phyloP scores from a whole-genome alignment of 768 basidiomycete species.

The Rhizopogon roseolus region DNA sequence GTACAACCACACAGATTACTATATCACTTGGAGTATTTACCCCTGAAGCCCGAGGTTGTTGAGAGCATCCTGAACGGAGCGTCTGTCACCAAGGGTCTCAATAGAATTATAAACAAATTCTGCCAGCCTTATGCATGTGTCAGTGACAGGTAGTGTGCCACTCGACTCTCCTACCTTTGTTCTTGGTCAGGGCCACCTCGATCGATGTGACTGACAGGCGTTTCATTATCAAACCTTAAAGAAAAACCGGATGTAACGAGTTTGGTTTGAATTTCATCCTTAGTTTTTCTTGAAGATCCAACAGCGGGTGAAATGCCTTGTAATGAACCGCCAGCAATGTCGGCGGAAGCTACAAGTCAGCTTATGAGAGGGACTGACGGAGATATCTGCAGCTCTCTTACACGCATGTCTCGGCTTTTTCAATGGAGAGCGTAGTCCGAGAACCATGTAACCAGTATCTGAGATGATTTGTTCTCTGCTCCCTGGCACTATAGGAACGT shows the following conservation, averaged over 20 bases:
- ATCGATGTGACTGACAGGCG: conserved; percentile 46
- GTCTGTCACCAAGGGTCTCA: conserved; percentile 49
- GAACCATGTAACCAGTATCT: neutral
- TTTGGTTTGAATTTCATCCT: neutral
- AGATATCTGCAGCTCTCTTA: neutral
- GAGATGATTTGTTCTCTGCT: neutral
- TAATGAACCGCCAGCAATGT: neutral
- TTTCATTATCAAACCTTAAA: conserved; percentile 47
- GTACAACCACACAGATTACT: neutral
- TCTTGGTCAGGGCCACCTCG: conserved; percentile 56
- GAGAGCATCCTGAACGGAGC: conserved; percentile 50
- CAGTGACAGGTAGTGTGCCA: neutral
- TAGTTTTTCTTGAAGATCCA: neutral
- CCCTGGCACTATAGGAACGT: neutral
- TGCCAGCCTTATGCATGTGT: conserved; percentile 38
- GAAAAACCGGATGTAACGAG: conserved; percentile 26
- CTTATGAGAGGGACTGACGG: neutral
- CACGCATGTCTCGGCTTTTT: neutral
- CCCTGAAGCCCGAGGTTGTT: conserved; percentile 44
- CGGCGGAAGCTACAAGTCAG: neutral
- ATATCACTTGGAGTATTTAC: conserved; percentile 26
- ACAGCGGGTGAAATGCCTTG: neutral
- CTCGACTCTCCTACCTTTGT: conserved; percentile 29
- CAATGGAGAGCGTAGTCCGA: neutral
- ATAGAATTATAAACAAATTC: conserved; percentile 60